Evolutionary conservation across 352 stramenopile species (phyloP).

Genomic region (Phytophthora citricola): DNA sequence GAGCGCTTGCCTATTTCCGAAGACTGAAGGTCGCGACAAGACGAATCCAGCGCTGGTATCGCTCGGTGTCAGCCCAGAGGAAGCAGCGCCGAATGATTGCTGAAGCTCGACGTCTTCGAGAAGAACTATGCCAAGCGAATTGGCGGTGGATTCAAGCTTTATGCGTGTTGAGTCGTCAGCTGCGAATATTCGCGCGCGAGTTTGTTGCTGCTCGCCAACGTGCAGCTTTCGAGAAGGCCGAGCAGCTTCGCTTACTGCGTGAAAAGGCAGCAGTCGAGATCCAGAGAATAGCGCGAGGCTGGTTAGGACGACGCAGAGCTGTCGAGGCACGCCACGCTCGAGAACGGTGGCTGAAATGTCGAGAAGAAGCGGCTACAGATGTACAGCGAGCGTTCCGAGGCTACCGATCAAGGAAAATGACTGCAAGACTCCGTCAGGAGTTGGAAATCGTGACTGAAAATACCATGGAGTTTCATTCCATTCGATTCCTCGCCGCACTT

Average conservation of each 20-base stretch:
- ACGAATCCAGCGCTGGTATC: constrained; percentile 64
- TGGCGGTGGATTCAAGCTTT: constrained; percentile 43
- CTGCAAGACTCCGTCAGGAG: constrained; percentile 14
- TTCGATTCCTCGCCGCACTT: constrained; percentile 30
- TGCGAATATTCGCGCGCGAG: constrained; percentile 42
- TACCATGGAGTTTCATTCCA: constrained; percentile 15
- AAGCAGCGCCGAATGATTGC: constrained; percentile 38
- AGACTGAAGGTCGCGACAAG: constrained; percentile 46
- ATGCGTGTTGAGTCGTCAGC: constrained; percentile 33
- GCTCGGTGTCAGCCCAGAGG: constrained; percentile 31
- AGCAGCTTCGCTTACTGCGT: constrained; percentile 38
- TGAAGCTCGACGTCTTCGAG: constrained; percentile 31
- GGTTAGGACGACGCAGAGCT: constrained; percentile 43
- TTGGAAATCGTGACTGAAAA: constrained; percentile 26
- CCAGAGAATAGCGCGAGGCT: constrained; percentile 49
- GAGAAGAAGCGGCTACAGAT: constrained; percentile 28
- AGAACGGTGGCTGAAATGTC: constrained; percentile 23
- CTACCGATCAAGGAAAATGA: constrained; percentile 27
- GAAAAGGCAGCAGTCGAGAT: constrained; percentile 45
- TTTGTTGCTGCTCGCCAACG: constrained; percentile 48
- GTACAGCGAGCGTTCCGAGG: constrained; percentile 60
- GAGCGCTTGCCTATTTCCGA: constrained; percentile 51
- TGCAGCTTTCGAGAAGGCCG: constrained; percentile 42
- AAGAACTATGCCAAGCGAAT: constrained; percentile 28
- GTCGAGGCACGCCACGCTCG: constrained; percentile 21